Conservation (phyloP, 768 basidiomycete species). For the Calvatia gigantea region DNA sequence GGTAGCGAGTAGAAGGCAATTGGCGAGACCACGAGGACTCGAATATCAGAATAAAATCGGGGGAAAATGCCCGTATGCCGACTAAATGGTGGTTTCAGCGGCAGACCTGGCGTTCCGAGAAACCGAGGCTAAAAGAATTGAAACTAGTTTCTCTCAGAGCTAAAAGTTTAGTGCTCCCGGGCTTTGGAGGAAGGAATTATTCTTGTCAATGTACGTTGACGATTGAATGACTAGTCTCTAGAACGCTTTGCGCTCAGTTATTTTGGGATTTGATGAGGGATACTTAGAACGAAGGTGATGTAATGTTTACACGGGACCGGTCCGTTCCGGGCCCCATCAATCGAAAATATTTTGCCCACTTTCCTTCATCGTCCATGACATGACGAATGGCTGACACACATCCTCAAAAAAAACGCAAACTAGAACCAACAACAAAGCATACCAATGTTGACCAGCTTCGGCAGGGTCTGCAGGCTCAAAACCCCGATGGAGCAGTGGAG, state of each 20-base stretch:
- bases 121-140: too few relatives aligned
- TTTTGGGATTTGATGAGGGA: too few relatives aligned
- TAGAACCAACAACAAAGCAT: slow-evolving; percentile 17
- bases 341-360: not conserved
- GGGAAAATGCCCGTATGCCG: not conserved
- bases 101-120: too few relatives aligned
- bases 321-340: too few relatives aligned
- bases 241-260: too few relatives aligned
- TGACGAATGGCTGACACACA: not conserved
- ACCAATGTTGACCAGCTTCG: slow-evolving; percentile 29
- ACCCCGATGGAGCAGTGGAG: slow-evolving; percentile 27
- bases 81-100: not conserved
- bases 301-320: too few relatives aligned
- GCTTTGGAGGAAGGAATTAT: too few relatives aligned
- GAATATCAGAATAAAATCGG: not conserved
- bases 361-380: not conserved
- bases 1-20: not conserved
- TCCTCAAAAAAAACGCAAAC: slow-evolving; percentile 7
- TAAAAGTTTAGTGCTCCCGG: too few relatives aligned
- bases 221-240: too few relatives aligned
- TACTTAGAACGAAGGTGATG: too few relatives aligned
- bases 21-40: not conserved
- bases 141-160: too few relatives aligned
- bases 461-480: slow-evolving; percentile 27
- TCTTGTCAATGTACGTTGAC: too few relatives aligned